Percentiles rank a stretch among this genome's conserved stretches.
These are phyloP conservation scores for Talaromyces funiculosus DNA, from an alignment of 2,329 filamentous ascomycete species.

Conservation along the genomic window DNA sequence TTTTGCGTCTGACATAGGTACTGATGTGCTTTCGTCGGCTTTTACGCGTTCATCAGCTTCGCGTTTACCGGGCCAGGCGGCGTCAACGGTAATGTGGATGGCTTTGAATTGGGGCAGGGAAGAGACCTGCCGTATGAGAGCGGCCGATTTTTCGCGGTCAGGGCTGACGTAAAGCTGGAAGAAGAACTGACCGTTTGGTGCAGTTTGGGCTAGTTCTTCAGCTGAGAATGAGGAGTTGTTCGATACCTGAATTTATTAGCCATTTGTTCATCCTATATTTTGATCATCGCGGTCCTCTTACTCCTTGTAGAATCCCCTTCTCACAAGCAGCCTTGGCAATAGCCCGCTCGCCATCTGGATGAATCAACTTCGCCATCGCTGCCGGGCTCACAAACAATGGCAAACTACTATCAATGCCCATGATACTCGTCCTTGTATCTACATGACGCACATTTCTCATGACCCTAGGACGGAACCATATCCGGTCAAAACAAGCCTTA, in stretches of 20 bases:
- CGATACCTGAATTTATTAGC: conserved; percentile 40
- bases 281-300: conserved; percentile 20
- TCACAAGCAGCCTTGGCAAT: conserved; percentile 50
- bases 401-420: conserved; percentile 48
- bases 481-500: conserved; percentile 48
- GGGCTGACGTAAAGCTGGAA: conserved; percentile 54
- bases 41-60: conserved; percentile 54
- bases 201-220: conserved; percentile 47
- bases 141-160: conserved; percentile 45
- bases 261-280: not conserved
- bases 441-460: conserved; percentile 53
- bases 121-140: conserved; percentile 40
- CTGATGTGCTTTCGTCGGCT: conserved; percentile 39
- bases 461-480: conserved; percentile 56
- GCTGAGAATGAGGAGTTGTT: conserved; percentile 58
- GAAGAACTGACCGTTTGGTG: conserved; percentile 42
- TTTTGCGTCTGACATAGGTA: conserved; percentile 41
- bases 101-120: conserved; percentile 39
- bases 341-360: conserved; percentile 59
- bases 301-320: conserved; percentile 53
- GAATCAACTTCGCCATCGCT: conserved; percentile 58
- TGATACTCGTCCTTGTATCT: conserved; percentile 48
- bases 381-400: conserved; percentile 62
- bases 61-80: conserved; percentile 50
- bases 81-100: conserved; percentile 52